Conservation (phyloP, 2,329 filamentous ascomycete genomes). For the Phialophora macrospora region DNA sequence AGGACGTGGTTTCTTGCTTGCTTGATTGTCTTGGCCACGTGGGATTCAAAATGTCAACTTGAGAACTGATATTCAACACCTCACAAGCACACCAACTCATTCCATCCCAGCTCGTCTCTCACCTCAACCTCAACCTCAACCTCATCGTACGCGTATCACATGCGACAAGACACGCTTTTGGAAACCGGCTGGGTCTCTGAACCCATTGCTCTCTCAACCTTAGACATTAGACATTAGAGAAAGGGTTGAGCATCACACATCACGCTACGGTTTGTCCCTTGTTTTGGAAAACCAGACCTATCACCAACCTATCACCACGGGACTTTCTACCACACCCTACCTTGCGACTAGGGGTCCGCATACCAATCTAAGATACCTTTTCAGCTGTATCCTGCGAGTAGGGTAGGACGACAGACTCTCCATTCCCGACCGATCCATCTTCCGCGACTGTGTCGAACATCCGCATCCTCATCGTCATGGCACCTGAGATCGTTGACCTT, state of each 20-base stretch:
- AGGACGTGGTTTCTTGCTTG: background rate
- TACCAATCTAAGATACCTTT: background rate
- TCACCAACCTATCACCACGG: background rate
- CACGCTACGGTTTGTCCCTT: background rate
- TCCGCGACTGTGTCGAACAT: background rate
- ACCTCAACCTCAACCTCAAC: background rate
- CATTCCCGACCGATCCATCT: background rate
- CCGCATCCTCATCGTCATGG: background rate
- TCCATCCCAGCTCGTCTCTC: background rate
- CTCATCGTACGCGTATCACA: background rate
- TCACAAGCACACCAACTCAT: background rate
- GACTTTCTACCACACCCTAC: background rate
- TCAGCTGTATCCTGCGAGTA: background rate
- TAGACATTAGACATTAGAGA: background rate
- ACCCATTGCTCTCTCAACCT: background rate
- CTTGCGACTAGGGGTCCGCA: background rate
- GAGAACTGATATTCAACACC: background rate
- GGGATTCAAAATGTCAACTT: background rate
- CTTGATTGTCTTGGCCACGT: background rate
- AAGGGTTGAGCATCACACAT: background rate
- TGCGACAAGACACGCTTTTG: background rate
- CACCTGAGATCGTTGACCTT: slow-evolving; percentile 16
- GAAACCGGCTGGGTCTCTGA: background rate
- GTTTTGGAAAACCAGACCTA: background rate
- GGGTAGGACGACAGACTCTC: background rate